Evolutionary conservation across 768 basidiomycete genomes (phyloP).

Genomic region (Lactarius vividus): DNA sequence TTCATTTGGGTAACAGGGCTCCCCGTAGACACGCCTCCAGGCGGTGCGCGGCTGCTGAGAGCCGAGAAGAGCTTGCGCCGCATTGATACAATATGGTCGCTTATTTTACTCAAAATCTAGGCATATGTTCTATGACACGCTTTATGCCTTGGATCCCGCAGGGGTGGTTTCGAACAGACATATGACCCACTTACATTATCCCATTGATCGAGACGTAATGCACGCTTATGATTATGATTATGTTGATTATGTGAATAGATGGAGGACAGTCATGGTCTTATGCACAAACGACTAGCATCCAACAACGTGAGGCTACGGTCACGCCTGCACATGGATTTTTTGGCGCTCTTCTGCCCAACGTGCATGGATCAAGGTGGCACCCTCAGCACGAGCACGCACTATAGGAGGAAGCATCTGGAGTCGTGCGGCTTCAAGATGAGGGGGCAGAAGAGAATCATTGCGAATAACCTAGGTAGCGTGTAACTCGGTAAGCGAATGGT

Average conservation of each 20-base stretch:
- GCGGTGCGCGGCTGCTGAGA: conserved; percentile 18
- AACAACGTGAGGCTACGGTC: conserved; percentile 10
- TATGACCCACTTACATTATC: conserved; percentile 14
- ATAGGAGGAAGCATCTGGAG: conserved; percentile 55
- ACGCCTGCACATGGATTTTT: conserved; percentile 25
- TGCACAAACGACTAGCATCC: conserved; percentile 9
- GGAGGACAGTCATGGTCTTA: conserved; percentile 11
- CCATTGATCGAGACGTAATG: conserved; percentile 14
- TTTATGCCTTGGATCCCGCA: conserved; percentile 5
- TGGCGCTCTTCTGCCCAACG: conserved; percentile 67
- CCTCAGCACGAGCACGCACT: conserved; percentile 64
- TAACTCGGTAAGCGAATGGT: not conserved
- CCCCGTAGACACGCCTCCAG: conserved; percentile 8
- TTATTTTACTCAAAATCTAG: conserved; percentile 13
- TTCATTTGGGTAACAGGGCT: conserved; percentile 12
- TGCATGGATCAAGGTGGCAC: conserved; percentile 64
- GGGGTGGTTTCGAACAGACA: conserved; percentile 6
- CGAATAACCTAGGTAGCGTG: conserved; percentile 70
- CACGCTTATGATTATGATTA: conserved; percentile 10
- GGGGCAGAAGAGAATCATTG: conserved; percentile 62
- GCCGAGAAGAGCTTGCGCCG: conserved; percentile 17
- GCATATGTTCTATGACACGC: conserved; percentile 20
- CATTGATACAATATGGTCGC: conserved; percentile 13
- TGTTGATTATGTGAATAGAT: conserved; percentile 3
- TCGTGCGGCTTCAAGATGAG: conserved; percentile 62